Evolutionary conservation across 495 filamentous ascomycete genomes (phyloP), one percentile per base, ranked within the genome.

Genomic region (Penicillium flavigenum): DNA sequence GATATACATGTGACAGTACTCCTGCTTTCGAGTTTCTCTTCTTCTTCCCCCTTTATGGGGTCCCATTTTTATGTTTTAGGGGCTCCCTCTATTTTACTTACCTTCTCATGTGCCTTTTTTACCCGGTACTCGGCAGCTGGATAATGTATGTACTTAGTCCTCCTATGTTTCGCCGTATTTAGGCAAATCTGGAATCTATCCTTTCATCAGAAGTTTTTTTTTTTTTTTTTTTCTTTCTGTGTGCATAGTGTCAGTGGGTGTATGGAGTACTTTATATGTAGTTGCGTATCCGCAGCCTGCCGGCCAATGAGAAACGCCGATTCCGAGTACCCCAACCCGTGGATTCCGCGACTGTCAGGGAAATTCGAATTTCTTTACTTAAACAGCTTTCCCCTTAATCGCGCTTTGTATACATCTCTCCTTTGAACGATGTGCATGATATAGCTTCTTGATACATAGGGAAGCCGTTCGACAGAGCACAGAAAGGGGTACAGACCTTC

Each of bases 141-240:
- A 72, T 76, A 74, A 77, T 77, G 72, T 75, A 74, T 77, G 67
- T 77, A 76, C 63, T 65, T 73, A 74, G 70, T 76, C 64, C 66
- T 64, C 64, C 64, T 66, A 62, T 69, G 59, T 64, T 66, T 47
- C 31, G 51, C 36, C 39, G 29, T 20, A 41, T 54, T 43, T 53
- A 56, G 52, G 51, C 46, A 57, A 61, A 53, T 58, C 26, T 51
- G 47, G 44, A 58, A 58, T 56, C 45, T 53, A 51, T 57, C 43
- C 16, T 61, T 38, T 39, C n/a, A 12, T 7, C 43, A 22, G 9
- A 34, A 36, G 5, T 55, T 20, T 17, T 26, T 48, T 16, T 29
- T 29, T 24, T 24, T 24, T 22, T 5, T 8, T 47, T 9, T 27
- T 19, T n/a, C 12, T 45, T 45, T 38, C 29, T 34, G 16, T 49